Evolutionary conservation across 768 basidiomycete species (phyloP).

Genomic region (Coprinopsis cinerea): DNA sequence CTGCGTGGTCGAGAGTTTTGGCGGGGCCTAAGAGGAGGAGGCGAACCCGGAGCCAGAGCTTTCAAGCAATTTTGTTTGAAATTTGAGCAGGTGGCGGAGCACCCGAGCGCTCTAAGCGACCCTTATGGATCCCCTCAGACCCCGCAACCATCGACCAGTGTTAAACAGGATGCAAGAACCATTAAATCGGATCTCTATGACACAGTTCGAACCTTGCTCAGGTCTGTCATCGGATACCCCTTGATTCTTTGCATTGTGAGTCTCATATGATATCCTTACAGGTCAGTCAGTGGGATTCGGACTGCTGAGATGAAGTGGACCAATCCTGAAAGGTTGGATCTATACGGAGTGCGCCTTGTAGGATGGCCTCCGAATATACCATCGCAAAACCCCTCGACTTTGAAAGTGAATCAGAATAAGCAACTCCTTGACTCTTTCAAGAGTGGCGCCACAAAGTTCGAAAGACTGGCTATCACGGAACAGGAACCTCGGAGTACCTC

Average conservation of each 20-base stretch:
- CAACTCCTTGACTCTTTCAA: slow-evolving; percentile 43
- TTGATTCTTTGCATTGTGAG: slow-evolving; percentile 7
- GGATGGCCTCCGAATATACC: slow-evolving; percentile 63
- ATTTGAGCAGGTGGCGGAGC: slow-evolving; percentile 14
- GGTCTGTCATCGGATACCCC: slow-evolving; percentile 36
- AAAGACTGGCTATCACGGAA: too few relatives aligned
- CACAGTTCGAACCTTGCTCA: slow-evolving; percentile 44
- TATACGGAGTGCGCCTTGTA: slow-evolving; percentile 52
- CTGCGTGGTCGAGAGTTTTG: slow-evolving; percentile 59
- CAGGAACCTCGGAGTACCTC: too few relatives aligned
- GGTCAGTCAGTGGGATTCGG: slow-evolving; percentile 50
- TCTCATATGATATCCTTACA: slow-evolving; percentile 17
- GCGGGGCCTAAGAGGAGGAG: slow-evolving; percentile 54
- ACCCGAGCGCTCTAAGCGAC: neutral
- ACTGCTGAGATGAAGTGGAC: slow-evolving; percentile 77
- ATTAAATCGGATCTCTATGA: slow-evolving; percentile 55
- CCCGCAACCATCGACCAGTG: slow-evolving; percentile 15
- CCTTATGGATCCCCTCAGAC: slow-evolving; percentile 8
- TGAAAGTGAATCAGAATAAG: slow-evolving; percentile 52
- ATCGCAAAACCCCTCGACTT: slow-evolving; percentile 53
- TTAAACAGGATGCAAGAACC: slow-evolving; percentile 22
- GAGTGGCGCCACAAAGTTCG: slow-evolving; percentile 44
- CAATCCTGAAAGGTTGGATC: slow-evolving; percentile 49
- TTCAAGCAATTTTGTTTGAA: slow-evolving; percentile 46
- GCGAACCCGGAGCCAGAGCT: slow-evolving; percentile 47